Evolutionary conservation across 1,139 yeast genomes (phyloP), one percentile per base, ranked within the genome.

Genomic region (Geotrichum carabidarum): DNA sequence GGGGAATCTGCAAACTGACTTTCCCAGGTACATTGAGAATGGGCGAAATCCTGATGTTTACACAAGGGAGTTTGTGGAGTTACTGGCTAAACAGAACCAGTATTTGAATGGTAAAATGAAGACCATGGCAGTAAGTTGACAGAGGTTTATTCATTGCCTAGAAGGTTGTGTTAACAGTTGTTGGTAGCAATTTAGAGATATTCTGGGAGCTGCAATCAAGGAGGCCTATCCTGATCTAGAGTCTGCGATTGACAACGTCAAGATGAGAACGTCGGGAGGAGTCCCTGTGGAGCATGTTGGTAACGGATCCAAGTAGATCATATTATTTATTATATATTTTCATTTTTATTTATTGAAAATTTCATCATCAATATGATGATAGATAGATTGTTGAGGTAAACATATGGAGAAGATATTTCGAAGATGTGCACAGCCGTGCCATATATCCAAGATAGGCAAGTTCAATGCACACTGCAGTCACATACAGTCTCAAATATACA

Each of bases 31-130:
- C 67, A 88, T 93, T 47, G 98, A 93, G 67, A 95, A 90, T 64
- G 99, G 99, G 1, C 76, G 99, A 61, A 93, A 93, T 66, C 99
- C 99, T 0, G 98, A 93, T 67, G 91, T 93, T 48, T 93, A 93
- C 69, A 90, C 98, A 0, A 78, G 99, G 67, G 99, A 94, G 71
- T 93, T 93, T 71, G 89, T 91, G 9, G 99, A 93, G 68, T 88
- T 93, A 44, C 86, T 93, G 18, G 84, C 91, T 32, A 84, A 88
- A 63, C 84, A 90, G 58, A 93, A 93, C 68, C 97, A 95, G 64
- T 81, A 85, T 60, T 76, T 93, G 58, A 81, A 90, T 66, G 99
- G 97, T 8, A 88, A 88, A 68, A 82, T 72, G 69, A 61, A 56
- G 32, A 76, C 75, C 8, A 66, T 71, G 60, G 44, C 15, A 17